phyloP scores from a whole-genome alignment of 345 rosid species.

The Ceriops decandra region DNA sequence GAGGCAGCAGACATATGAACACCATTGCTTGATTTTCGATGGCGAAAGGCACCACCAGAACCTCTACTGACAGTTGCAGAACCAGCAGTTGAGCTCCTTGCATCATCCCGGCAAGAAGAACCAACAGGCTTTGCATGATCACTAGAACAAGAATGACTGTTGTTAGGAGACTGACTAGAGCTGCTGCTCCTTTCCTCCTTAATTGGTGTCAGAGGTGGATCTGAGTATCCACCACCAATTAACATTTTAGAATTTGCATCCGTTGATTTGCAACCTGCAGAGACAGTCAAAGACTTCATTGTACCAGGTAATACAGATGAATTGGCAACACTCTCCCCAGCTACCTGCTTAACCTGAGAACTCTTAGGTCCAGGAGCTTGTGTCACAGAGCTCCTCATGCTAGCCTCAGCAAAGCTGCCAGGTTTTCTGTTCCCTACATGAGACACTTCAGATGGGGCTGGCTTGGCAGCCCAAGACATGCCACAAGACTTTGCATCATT shows the following conservation, averaged over 20 bases:
- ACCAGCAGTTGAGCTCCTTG: constrained; percentile 57
- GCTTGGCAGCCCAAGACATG: constrained; percentile 58
- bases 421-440: constrained; percentile 53
- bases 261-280: constrained; percentile 37
- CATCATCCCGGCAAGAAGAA: constrained; percentile 54
- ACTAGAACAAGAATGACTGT: constrained; percentile 65
- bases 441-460: constrained; percentile 53
- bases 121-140: constrained; percentile 61
- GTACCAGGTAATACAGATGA: constrained; percentile 55
- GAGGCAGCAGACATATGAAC: constrained; percentile 35
- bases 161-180: constrained; percentile 79
- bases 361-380: constrained; percentile 59
- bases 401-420: constrained; percentile 56
- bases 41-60: constrained; percentile 49
- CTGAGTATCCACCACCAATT: constrained; percentile 36
- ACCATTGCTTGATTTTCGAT: constrained; percentile 55
- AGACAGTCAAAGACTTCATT: constrained; percentile 46
- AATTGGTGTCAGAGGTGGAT: constrained; percentile 34
- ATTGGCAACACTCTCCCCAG: constrained; percentile 47
- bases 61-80: constrained; percentile 40
- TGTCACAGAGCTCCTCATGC: constrained; percentile 47
- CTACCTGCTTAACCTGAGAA: constrained; percentile 53
- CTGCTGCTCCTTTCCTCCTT: constrained; percentile 79
- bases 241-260: constrained; percentile 47
- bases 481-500: constrained; percentile 65